Base-by-base conservation (phyloP, 371 early-diverging fungal species). In the Nematocida sp. region DNA sequence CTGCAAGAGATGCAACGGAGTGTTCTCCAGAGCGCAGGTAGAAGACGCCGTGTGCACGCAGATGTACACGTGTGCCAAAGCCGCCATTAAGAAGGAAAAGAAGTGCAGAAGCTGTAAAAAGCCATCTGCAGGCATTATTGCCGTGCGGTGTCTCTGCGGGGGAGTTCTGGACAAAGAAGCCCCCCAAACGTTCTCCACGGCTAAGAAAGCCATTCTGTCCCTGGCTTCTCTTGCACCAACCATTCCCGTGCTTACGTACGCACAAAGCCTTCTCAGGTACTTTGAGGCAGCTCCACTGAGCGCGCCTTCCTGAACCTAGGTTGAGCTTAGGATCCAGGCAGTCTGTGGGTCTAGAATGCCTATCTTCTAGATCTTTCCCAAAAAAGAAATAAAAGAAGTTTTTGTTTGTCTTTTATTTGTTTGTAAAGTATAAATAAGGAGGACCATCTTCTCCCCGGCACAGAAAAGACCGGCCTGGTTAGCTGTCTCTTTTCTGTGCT, bases 41-140 rank as follows among this genome's bases (percentile, higher is more conserved):
- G 74, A 70, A 32, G 31, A 36, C 1, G 8, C 38, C 1, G 4
- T 60, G 13, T 46, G n/a, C 7, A 15, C 17, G 1, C 3, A 46
- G 36, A 70, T 70, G 8, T 29, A 50, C 27, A 11, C 17, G 25
- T 40, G 8, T 8, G 48, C 51, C 0, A 60, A 38, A 49, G 31
- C 4, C 38, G 62, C 51, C 23, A 40, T 70, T 8, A 70, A 70
- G 52, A 57, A 25, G 38, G 74, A 70, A 48, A 60, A 21, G 49
- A 57, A 58, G 7, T 70, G 74, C 53, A 1, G 7, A n/a, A 5
- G n/a, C 2, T 70, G 74, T 38, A 70, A 70, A 36, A 34, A 45
- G 5, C 74, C 74, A 2, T 13, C 67, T 27, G 0, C 49, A 25
- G 38, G 46, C 4, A 13, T 34, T 11, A 11, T 70, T 3, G 5